A percentile compares a stretch with the other conserved stretches of the same genome.
Conservation (phyloP, 306 rosid genomes). For the Cicer pinnatifidum region DNA sequence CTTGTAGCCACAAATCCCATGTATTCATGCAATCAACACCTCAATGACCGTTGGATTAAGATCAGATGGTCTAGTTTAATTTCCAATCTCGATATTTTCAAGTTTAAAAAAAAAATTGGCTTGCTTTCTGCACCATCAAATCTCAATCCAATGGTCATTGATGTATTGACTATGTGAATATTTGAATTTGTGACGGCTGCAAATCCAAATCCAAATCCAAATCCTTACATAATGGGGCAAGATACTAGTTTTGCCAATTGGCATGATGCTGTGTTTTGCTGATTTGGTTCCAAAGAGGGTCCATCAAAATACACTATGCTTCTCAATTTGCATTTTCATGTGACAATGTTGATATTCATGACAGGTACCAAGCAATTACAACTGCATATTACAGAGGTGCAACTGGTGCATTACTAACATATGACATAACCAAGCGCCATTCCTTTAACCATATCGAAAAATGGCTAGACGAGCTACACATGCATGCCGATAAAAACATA, state of each 20-base stretch:
- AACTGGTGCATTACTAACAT: conserved; percentile 87
- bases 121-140: too few species aligned
- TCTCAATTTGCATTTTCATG: conserved; percentile 31
- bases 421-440: conserved; percentile 80
- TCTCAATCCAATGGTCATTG: too few species aligned
- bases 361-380: conserved; percentile 94
- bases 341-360: conserved; percentile 43
- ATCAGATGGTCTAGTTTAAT: too few species aligned
- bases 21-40: too few species aligned
- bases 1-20: too few species aligned
- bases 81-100: too few species aligned
- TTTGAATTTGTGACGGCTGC: not conserved
- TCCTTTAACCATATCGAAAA: conserved; percentile 73
- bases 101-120: too few species aligned
- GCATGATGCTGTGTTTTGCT: conserved; percentile 4
- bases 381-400: conserved; percentile 97
- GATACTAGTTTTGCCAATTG: not conserved
- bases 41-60: too few species aligned
- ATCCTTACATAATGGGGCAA: not conserved
- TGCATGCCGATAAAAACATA: conserved; percentile 76
- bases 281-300: conserved; percentile 1
- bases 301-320: conserved; percentile 24
- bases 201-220: too few species aligned
- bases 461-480: conserved; percentile 85
- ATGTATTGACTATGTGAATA: too few species aligned